phyloP scores from a whole-genome alignment of 345 rosid genomes.

The Moringa oleifera region DNA sequence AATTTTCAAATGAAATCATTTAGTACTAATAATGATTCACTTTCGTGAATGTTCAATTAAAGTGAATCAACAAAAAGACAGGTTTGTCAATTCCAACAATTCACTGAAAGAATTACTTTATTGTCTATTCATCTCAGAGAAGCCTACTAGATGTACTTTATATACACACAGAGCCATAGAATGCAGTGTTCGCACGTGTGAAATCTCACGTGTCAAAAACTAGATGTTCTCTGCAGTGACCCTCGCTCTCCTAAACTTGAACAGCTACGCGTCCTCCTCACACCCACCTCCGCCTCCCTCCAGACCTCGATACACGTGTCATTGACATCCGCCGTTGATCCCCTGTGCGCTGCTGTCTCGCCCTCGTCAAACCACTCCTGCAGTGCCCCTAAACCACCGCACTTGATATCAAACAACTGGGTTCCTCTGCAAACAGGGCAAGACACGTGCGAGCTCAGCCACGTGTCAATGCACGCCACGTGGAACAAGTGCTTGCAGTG shows the following conservation, averaged over 20 bases:
- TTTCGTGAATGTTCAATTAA: no score
- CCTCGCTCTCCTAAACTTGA: no score
- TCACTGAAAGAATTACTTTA: no score
- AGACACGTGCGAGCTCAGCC: constrained; percentile 40
- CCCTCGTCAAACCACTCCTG: neutral
- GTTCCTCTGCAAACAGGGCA: constrained; percentile 65
- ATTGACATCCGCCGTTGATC: constrained; percentile 15
- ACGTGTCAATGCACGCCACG: constrained; percentile 41
- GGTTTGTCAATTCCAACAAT: no score
- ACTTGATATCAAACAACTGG: constrained; percentile 21
- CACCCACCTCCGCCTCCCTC: constrained; percentile 4
- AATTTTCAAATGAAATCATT: no score
- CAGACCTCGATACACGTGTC: constrained; percentile 16
- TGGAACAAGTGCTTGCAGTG: constrained; percentile 52
- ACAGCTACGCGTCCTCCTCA: constrained; percentile 21
- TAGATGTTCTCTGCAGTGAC: constrained; percentile 17
- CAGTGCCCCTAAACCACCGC: neutral
- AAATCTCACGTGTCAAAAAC: constrained; percentile 16
- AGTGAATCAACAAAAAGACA: no score
- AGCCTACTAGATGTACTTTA: no score
- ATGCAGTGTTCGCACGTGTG: constrained; percentile 3
- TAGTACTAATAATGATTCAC: no score
- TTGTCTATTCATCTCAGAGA: no score
- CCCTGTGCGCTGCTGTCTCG: neutral
- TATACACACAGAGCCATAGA: no score